These are phyloP conservation scores for Fusarium chlamydosporum DNA, from an alignment of 2,329 filamentous ascomycete genomes.

Conservation along the genomic window DNA sequence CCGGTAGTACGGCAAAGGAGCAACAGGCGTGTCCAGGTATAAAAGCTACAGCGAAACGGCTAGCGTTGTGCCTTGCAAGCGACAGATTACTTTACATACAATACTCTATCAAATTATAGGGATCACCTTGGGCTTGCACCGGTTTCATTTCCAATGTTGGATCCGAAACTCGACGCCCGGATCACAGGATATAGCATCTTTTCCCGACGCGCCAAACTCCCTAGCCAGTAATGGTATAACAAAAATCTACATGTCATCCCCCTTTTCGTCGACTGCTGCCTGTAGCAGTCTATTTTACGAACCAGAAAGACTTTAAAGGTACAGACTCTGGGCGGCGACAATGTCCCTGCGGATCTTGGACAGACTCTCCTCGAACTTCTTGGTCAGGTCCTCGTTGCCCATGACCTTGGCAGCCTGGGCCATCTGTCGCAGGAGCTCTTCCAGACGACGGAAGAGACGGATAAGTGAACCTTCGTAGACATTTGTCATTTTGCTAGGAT, in stretches of 20 bases:
- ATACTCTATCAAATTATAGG: constrained; percentile 33
- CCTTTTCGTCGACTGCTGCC: constrained; percentile 20
- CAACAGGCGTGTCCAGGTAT: neutral
- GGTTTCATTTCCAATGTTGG: constrained; percentile 40
- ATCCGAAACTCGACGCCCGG: constrained; percentile 25
- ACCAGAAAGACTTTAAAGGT: constrained; percentile 69
- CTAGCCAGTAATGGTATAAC: constrained; percentile 43
- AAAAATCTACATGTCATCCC: constrained; percentile 39
- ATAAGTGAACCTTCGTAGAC: constrained; percentile 98
- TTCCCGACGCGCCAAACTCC: constrained; percentile 49
- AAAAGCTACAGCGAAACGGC: constrained; percentile 1
- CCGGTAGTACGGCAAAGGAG: neutral
- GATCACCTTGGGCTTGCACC: constrained; percentile 36
- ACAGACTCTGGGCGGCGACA: constrained; percentile 93
- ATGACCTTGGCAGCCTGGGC: constrained; percentile 97
- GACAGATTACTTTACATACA: constrained; percentile 10
- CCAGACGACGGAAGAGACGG: constrained; percentile 92
- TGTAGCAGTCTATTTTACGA: constrained; percentile 2
- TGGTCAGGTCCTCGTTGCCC: constrained; percentile 93
- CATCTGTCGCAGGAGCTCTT: constrained; percentile 95
- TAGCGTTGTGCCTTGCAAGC: constrained; percentile 22
- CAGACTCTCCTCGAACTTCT: constrained; percentile 90
- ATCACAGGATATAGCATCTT: constrained; percentile 34
- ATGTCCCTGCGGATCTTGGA: constrained; percentile 92
- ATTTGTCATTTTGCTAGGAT: constrained; percentile 93